Evolutionary conservation across 2,329 filamentous ascomycete genomes (phyloP), one percentile per base, ranked within the genome.

Genomic region (Scedosporium dehoogii): DNA sequence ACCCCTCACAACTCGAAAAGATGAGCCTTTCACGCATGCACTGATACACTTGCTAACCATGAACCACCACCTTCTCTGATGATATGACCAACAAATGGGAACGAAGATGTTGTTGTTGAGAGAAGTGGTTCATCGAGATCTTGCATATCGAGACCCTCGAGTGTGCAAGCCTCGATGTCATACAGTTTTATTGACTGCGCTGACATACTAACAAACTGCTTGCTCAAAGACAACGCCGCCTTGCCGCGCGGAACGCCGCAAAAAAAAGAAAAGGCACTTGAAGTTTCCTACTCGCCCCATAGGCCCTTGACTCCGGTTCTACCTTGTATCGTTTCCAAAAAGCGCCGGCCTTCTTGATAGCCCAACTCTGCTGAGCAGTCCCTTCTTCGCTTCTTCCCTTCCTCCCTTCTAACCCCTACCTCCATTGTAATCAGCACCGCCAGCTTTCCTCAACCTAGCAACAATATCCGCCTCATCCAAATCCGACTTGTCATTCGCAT

Each of bases 361-460:
- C 5, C 27, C 6, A 29, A 29, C 18, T 23, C 51, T 1, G 51
- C 6, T 18, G 21, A n/a, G n/a, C 44, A 48, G 44, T 48, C 44
- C 16, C 16, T n/a, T 21, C 44, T 21, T 21, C 42, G 2, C 14
- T 60, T 41, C 57, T 55, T 48, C 44, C 5, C 16, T n/a, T 23
- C 44, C 12, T 23, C 42, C n/a, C 14, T 60, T 23, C 57, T 56
- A 85, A 7, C 83, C 85, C 65, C 85, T 74, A 10, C 83, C 86
- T 6, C 86, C 85, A 69, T 89, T 86, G 79, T 89, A 90, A 73
- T 89, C 87, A 16, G 86, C 86, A 38, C 87, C 87, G 62, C 87
- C 87, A 3, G 83, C 85, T 76, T 83, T 86, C 72, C 86, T 76
- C 73, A 89, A 73, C 69, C 81, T 75, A 64, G 79, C 72, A 16